Evolutionary conservation across 495 filamentous ascomycete species (phyloP).

Genomic region (Emericellopsis terricola): DNA sequence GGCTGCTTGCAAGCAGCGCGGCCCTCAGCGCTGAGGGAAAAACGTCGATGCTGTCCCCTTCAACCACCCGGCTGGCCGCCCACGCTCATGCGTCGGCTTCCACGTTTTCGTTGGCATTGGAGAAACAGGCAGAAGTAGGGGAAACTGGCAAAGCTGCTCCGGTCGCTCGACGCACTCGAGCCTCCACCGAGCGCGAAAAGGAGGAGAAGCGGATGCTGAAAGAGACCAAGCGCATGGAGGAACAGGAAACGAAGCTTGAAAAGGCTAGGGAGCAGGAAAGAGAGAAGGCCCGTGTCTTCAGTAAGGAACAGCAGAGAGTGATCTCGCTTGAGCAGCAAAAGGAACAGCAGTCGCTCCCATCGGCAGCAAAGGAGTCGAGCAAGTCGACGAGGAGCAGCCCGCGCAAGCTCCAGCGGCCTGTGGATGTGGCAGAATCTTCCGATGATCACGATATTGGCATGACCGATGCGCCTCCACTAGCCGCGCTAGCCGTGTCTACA

Average conservation of each 20-base stretch:
- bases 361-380: constrained; percentile 18
- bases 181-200: constrained; percentile 52
- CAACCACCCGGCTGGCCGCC: constrained; percentile 15
- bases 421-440: constrained; percentile 28
- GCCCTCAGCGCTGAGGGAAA: constrained; percentile 61
- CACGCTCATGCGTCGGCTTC: constrained; percentile 16
- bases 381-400: constrained; percentile 30
- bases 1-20: constrained; percentile 64
- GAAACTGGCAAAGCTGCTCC: constrained; percentile 19
- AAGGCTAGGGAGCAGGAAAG: constrained; percentile 36
- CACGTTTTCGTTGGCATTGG: constrained; percentile 11
- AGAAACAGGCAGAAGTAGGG: constrained; percentile 10
- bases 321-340: constrained; percentile 29
- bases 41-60: constrained; percentile 29
- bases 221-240: constrained; percentile 28
- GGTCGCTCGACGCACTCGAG: constrained; percentile 46
- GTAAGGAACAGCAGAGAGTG: constrained; percentile 42
- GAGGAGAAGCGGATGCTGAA: constrained; percentile 46
- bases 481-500: constrained; percentile 33
- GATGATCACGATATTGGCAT: constrained; percentile 30
- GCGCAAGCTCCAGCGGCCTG: constrained; percentile 13
- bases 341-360: no score
- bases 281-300: constrained; percentile 41
- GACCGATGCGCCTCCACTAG: constrained; percentile 27
- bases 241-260: constrained; percentile 38